Conservation (phyloP, 1,284 basidiomycete genomes). For the Sphagnurus paluster region DNA sequence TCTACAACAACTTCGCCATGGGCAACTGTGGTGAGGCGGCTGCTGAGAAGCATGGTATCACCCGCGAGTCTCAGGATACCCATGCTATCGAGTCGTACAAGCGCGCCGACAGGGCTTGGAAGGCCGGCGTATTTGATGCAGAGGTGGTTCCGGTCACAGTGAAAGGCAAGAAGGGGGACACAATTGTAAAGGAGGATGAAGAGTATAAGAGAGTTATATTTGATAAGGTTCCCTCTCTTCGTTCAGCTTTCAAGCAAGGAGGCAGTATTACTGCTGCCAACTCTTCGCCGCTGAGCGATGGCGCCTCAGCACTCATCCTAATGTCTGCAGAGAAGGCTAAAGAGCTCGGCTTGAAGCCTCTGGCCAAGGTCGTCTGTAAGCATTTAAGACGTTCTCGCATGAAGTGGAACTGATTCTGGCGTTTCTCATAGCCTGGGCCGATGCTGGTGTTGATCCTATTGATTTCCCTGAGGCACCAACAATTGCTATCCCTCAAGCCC, state of each 20-base stretch:
- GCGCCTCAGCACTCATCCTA: slow-evolving; percentile 94
- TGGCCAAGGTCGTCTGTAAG: slow-evolving; percentile 90
- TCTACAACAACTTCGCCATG: slow-evolving; percentile 96
- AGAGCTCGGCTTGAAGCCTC: slow-evolving; percentile 85
- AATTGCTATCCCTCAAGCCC: slow-evolving; percentile 85
- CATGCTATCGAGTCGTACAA: slow-evolving; percentile 95
- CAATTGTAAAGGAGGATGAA: slow-evolving; percentile 90
- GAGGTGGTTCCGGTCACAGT: slow-evolving; percentile 94
- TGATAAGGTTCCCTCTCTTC: slow-evolving; percentile 87
- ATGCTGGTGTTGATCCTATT: slow-evolving; percentile 94
- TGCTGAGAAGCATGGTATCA: slow-evolving; percentile 84
- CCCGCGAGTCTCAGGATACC: slow-evolving; percentile 84
- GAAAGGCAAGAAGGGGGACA: slow-evolving; percentile 94
- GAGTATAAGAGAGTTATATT: slow-evolving; percentile 96
- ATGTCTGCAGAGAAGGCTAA: slow-evolving; percentile 91
- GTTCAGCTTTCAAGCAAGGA: slow-evolving; percentile 86
- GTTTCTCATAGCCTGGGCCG: slow-evolving; percentile 78
- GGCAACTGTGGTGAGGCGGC: slow-evolving; percentile 92
- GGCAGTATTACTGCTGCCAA: slow-evolving; percentile 96
- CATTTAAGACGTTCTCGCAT: not conserved
- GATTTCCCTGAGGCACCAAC: slow-evolving; percentile 98
- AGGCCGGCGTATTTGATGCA: slow-evolving; percentile 77
- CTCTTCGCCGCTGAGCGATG: slow-evolving; percentile 94
- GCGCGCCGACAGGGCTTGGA: slow-evolving; percentile 92
- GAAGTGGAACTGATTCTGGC: slow-evolving; percentile 18